These are phyloP conservation scores for Aspergillus fumigatiaffinis DNA, from an alignment of 2,329 filamentous ascomycete species.

Conservation along the genomic window DNA sequence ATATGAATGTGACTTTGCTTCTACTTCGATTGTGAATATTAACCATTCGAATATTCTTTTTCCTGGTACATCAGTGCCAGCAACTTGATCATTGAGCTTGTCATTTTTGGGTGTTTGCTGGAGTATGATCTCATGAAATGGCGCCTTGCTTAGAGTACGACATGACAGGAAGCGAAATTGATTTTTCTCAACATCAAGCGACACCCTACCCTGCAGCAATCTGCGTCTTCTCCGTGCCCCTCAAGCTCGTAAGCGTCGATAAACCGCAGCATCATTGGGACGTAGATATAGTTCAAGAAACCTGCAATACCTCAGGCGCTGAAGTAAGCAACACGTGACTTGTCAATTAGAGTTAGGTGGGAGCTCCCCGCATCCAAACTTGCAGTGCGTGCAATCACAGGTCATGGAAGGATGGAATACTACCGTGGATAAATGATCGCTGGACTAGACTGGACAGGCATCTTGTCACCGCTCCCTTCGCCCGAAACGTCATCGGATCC, in stretches of 20 bases:
- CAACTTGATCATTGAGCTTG: conserved; percentile 13
- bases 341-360: neutral
- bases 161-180: neutral
- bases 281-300: neutral
- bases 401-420: neutral
- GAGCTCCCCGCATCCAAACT: neutral
- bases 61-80: conserved; percentile 12
- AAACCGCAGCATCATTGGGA: neutral
- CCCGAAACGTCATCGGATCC: conserved; percentile 27
- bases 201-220: neutral
- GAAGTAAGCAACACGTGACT: neutral
- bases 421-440: too few species aligned
- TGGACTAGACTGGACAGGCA: too few species aligned
- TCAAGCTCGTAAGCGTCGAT: neutral
- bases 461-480: conserved; percentile 22
- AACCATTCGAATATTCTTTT: neutral
- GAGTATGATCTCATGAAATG: neutral
- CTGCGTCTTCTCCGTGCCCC: neutral
- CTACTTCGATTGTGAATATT: conserved; percentile 21
- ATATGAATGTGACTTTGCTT: conserved; percentile 5
- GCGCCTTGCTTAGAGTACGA: neutral
- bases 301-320: neutral
- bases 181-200: neutral
- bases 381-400: neutral
- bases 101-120: neutral